Percentiles rank a stretch among this genome's conserved stretches.
These are phyloP conservation scores for Ceratobasidium sp. DNA, from an alignment of 1,284 basidiomycete genomes.

Conservation along the genomic window DNA sequence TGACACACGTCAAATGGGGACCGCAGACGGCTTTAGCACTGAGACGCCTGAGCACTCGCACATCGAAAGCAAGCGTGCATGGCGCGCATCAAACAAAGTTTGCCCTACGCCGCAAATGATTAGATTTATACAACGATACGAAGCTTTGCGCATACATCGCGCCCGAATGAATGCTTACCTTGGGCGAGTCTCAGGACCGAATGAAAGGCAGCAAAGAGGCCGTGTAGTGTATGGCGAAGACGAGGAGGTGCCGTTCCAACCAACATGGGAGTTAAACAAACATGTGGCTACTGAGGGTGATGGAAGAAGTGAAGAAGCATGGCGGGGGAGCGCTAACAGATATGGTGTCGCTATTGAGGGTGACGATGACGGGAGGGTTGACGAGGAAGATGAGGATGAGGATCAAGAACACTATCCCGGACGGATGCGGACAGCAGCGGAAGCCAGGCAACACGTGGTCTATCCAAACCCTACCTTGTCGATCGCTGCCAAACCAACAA, in stretches of 20 bases:
- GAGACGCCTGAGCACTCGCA: conserved; percentile 39
- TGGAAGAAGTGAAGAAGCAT: not conserved
- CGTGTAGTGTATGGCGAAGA: conserved; percentile 1
- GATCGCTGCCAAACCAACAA: not conserved
- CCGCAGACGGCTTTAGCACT: conserved; percentile 36
- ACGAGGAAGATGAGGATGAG: not conserved
- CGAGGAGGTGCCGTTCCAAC: not conserved
- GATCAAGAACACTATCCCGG: not conserved
- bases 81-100: conserved; percentile 38
- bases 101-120: conserved; percentile 35
- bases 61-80: conserved; percentile 38
- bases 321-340: not conserved
- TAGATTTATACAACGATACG: conserved; percentile 28
- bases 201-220: not conserved
- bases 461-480: not conserved
- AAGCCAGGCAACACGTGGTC: not conserved
- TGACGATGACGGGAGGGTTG: not conserved
- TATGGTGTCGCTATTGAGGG: not conserved
- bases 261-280: not conserved
- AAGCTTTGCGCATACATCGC: not conserved
- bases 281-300: not conserved
- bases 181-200: not conserved
- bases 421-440: not conserved
- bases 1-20: conserved; percentile 30
- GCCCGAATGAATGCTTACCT: not conserved